Percentiles rank a stretch among this genome's conserved stretches.
These are phyloP conservation scores for Thymus mandschuricus DNA, from an alignment of 257 asterid genomes.

Conservation along the genomic window DNA sequence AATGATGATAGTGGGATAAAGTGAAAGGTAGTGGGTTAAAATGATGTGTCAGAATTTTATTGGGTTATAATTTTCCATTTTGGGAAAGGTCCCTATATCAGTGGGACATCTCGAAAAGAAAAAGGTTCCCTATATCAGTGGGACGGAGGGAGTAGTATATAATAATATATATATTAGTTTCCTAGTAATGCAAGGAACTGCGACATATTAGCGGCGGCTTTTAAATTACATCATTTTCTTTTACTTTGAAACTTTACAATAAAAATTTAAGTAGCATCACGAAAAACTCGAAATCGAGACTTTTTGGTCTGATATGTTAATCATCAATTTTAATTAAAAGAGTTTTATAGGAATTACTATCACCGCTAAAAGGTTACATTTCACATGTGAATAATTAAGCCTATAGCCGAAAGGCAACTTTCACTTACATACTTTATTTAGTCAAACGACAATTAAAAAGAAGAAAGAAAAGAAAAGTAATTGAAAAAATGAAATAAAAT, in stretches of 20 bases:
- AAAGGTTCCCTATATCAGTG: too few relatives aligned
- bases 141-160: too few relatives aligned
- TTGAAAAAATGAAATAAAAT: not conserved
- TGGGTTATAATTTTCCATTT: too few relatives aligned
- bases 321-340: not conserved
- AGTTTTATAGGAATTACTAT: not conserved
- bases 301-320: not conserved
- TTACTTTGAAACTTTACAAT: too few relatives aligned
- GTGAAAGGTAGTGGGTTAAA: too few relatives aligned
- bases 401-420: conserved; percentile 14
- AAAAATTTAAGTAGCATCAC: too few relatives aligned
- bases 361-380: not conserved
- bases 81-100: too few relatives aligned
- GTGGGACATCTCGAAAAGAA: too few relatives aligned
- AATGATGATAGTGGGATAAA: too few relatives aligned
- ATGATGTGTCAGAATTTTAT: too few relatives aligned
- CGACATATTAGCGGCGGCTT: not conserved
- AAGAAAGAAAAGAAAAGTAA: not conserved
- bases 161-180: not conserved
- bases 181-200: not conserved
- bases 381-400: not conserved
- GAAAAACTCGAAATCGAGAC: too few relatives aligned
- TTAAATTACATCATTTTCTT: too few relatives aligned
- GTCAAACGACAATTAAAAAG: not conserved
- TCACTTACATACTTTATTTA: not conserved